Evolutionary conservation across 2,329 filamentous ascomycete species (phyloP).

Genomic region (Ascomycota sp.): DNA sequence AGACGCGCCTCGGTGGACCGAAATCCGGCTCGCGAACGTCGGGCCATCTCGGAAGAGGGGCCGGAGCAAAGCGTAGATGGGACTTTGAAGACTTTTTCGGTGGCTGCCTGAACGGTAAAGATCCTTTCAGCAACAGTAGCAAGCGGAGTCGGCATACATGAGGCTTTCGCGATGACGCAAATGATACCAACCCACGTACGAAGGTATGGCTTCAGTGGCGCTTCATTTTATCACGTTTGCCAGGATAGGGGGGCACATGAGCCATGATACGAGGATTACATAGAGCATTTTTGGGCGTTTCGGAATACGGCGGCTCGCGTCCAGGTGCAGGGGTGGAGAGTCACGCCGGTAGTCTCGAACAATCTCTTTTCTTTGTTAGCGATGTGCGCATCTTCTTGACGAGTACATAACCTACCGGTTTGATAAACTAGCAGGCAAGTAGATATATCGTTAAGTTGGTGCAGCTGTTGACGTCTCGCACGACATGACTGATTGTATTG

Average conservation of each 20-base stretch:
- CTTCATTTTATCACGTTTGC: constrained; percentile 3
- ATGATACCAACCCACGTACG: too few relatives aligned
- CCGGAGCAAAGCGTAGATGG: constrained; percentile 50
- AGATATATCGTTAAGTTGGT: too few relatives aligned
- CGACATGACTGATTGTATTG: too few relatives aligned
- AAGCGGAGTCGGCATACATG: constrained; percentile 28
- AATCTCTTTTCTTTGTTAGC: too few relatives aligned
- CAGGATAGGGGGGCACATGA: constrained; percentile 11
- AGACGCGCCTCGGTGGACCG: constrained; percentile 8
- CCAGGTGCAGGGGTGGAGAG: neutral
- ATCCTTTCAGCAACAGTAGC: constrained; percentile 25
- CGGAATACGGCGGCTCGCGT: constrained; percentile 10
- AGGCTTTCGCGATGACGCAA: constrained; percentile 1
- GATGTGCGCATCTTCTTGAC: too few relatives aligned
- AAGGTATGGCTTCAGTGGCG: constrained; percentile 1
- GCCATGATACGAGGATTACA: constrained; percentile 12
- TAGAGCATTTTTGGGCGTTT: constrained; percentile 16
- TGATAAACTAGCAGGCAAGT: too few relatives aligned
- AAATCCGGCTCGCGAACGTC: constrained; percentile 9
- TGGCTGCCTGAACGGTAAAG: constrained; percentile 39
- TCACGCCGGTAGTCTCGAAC: too few relatives aligned
- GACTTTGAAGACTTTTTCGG: constrained; percentile 59
- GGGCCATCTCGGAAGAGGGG: constrained; percentile 33
- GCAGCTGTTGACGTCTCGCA: too few relatives aligned
- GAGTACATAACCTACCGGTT: too few relatives aligned